Evolutionary conservation across 306 rosid species (phyloP).

Genomic region (Herpetospermum pedunculosum): DNA sequence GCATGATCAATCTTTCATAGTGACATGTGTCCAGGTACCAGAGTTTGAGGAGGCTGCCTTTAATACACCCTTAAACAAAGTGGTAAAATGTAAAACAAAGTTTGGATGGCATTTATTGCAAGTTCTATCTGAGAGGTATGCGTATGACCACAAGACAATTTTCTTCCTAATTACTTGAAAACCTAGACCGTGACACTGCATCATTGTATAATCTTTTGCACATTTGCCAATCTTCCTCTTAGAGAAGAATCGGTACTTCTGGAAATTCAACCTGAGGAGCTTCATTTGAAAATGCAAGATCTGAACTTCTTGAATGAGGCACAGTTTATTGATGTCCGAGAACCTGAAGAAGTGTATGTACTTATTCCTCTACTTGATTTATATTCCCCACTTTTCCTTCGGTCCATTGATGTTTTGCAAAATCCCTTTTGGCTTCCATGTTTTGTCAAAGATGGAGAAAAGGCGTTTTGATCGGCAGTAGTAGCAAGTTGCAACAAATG

Average conservation of each 20-base stretch:
- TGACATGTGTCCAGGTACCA: conserved; percentile 52
- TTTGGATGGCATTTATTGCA: conserved; percentile 96
- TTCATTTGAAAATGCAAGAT: conserved; percentile 61
- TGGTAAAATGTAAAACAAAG: conserved; percentile 78
- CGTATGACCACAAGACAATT: conserved; percentile 22
- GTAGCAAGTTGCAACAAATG: background rate
- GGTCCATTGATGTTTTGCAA: background rate
- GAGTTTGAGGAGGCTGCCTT: conserved; percentile 98
- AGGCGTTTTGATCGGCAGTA: no score
- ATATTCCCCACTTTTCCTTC: background rate
- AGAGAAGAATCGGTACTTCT: conserved; percentile 68
- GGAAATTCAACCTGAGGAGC: conserved; percentile 66
- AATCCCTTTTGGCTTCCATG: background rate
- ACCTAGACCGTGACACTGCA: conserved; percentile 6
- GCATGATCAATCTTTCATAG: conserved; percentile 14
- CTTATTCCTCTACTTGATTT: background rate
- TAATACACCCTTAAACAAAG: conserved; percentile 71
- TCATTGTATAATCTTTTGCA: background rate
- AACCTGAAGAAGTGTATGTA: conserved; percentile 89
- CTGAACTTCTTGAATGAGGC: conserved; percentile 63
- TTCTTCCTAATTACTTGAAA: conserved; percentile 8
- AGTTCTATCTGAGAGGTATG: conserved; percentile 76
- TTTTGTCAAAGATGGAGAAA: background rate
- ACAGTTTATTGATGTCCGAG: conserved; percentile 78
- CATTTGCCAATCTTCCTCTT: conserved; percentile 15